Base-by-base conservation (phyloP, 805 yeast genomes). In the Middelhovenomyces tepae region DNA sequence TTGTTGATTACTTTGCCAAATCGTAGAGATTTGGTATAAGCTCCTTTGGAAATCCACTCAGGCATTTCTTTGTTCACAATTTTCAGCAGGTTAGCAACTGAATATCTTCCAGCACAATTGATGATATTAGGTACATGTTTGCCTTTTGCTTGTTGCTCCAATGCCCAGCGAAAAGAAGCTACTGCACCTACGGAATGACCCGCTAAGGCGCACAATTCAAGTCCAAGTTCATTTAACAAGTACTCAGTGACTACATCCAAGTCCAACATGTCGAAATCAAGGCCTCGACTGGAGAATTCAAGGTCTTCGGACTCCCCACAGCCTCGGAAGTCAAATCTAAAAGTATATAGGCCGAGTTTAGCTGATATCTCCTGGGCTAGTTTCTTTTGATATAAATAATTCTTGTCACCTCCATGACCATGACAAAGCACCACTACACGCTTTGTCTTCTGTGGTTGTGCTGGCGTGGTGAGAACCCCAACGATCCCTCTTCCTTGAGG, bases 391-490 rank as follows among this genome's bases (percentile, higher is more conserved):
- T 79, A 86, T 38, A 83, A 74, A 51, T 83, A 79, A 59, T 81
- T 72, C 44, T 84, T 72, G 51, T 87, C 93, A 0, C 94, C 93
- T 1, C 77, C 87, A 40, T 72, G 79, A 1, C 96, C 96, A 53
- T 87, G 96, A n/a, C 75, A 44, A 11, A 86, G 50, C 4, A 86
- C 50, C 0, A 78, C 84, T 24, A 70, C 62, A 11, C 55, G 7
- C 11, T 26, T 26, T n/a, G 15, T 18, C 17, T 20, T 26, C 8
- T 16, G 29, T 16, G 7, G 11, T 26, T 26, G 11, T 10, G 20
- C 17, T 6, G 29, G 29, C 7, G 17, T 16, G 5, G 17, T 20
- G 20, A 26, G n/a, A 5, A 20, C 17, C 8, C 29, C 29, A 5
- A 7, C 5, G 19, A 26, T 5, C n/a, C 29, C 29, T 16, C 5